Evolutionary conservation across 768 basidiomycete species (phyloP).

Genomic region (Termitomyces sp.): DNA sequence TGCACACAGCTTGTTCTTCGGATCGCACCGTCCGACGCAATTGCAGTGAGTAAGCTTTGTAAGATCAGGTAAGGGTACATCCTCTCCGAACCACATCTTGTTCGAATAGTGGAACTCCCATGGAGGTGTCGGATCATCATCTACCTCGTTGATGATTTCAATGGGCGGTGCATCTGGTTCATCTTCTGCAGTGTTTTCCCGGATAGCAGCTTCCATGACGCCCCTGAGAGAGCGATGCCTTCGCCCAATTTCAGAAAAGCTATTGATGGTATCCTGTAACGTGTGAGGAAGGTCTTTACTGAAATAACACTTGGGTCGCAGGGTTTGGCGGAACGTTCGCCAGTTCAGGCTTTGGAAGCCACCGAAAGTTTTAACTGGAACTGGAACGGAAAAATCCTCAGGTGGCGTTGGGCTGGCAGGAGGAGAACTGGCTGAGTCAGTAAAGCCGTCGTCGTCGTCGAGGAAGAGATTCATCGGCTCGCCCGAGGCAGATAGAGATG

Average conservation of each 20-base stretch:
- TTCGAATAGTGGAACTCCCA: slow-evolving; percentile 92
- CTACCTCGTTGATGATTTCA: slow-evolving; percentile 62
- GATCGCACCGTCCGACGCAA: slow-evolving; percentile 75
- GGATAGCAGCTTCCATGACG: slow-evolving; percentile 65
- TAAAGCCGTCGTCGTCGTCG: background rate
- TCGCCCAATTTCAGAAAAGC: slow-evolving; percentile 37
- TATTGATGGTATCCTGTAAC: slow-evolving; percentile 66
- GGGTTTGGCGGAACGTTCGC: slow-evolving; percentile 32
- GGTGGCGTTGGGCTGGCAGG: slow-evolving; percentile 8
- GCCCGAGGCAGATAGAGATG: slow-evolving; percentile 13
- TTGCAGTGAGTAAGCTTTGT: slow-evolving; percentile 60
- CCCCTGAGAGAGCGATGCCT: slow-evolving; percentile 40
- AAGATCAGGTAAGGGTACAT: slow-evolving; percentile 64
- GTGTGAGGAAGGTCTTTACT: slow-evolving; percentile 56
- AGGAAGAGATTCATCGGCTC: slow-evolving; percentile 5
- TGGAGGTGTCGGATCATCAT: slow-evolving; percentile 64
- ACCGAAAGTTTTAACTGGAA: slow-evolving; percentile 17
- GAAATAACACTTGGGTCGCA: slow-evolving; percentile 28
- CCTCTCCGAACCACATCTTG: slow-evolving; percentile 68
- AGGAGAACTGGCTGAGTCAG: slow-evolving; percentile 6
- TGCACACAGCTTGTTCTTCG: slow-evolving; percentile 66
- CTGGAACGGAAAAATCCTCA: slow-evolving; percentile 4
- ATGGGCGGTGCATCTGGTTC: slow-evolving; percentile 72
- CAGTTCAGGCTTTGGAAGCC: slow-evolving; percentile 36
- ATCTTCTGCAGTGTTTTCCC: slow-evolving; percentile 58